Percentiles rank a stretch among this genome's conserved stretches.
phyloP scores from a whole-genome alignment of 2,329 filamentous ascomycete genomes.

The Lecanicillium sp. region DNA sequence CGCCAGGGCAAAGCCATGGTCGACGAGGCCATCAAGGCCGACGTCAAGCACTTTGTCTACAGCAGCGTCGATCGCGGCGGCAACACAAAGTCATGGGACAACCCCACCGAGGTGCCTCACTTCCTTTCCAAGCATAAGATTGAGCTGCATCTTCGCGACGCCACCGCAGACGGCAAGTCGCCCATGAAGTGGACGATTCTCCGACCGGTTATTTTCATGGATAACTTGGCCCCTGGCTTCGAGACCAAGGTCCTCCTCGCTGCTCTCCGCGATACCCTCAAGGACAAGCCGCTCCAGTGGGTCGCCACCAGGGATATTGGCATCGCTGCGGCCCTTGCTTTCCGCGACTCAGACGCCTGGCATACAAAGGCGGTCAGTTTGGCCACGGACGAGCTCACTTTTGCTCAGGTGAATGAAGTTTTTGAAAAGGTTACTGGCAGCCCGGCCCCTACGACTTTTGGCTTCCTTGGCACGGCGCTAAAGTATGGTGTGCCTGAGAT shows the following conservation, averaged over 20 bases:
- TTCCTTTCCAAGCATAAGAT: slow-evolving; percentile 55
- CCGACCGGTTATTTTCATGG: slow-evolving; percentile 55
- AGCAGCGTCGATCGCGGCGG: neutral
- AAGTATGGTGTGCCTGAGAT: too few relatives aligned
- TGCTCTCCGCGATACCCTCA: slow-evolving; percentile 18
- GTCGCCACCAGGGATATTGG: slow-evolving; percentile 36
- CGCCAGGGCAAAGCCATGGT: slow-evolving; percentile 49
- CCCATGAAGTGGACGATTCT: slow-evolving; percentile 53
- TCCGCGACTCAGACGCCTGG: slow-evolving; percentile 22
- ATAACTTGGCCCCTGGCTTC: slow-evolving; percentile 28
- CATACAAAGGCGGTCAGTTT: slow-evolving; percentile 21
- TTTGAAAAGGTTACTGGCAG: too few relatives aligned
- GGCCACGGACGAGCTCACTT: slow-evolving; percentile 36
- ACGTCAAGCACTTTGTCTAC: slow-evolving; percentile 55
- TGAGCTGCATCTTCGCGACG: slow-evolving; percentile 50
- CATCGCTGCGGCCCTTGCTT: slow-evolving; percentile 33
- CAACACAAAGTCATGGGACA: slow-evolving; percentile 25
- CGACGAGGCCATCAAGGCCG: slow-evolving; percentile 45
- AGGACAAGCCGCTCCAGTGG: slow-evolving; percentile 25
- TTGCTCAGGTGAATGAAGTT: slow-evolving; percentile 11
- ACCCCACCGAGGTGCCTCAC: slow-evolving; percentile 49
- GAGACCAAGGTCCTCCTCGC: slow-evolving; percentile 27
- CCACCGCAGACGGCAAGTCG: slow-evolving; percentile 15
- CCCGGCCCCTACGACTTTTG: too few relatives aligned
- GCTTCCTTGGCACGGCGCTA: too few relatives aligned